Evolutionary conservation across 805 yeast species (phyloP), one percentile per base, ranked within the genome.

Genomic region (Isabelozyma rhagii): DNA sequence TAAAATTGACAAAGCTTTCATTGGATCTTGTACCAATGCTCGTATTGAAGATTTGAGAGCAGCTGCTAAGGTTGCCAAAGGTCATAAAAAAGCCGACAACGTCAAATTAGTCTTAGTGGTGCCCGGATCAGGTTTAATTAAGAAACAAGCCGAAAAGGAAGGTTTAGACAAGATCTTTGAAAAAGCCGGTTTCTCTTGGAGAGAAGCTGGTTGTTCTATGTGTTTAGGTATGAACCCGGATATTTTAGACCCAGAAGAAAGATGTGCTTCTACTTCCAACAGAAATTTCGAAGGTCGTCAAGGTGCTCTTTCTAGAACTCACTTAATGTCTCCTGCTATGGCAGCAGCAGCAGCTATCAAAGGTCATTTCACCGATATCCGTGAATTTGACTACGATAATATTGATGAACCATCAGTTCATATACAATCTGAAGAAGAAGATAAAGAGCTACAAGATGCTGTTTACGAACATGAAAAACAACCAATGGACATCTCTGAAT

Each of bases 131-230:
- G 99, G 99, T 57, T 78, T 94, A 54, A 94, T 94, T 57, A 94
- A 93, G 74, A 75, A 77, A 52, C 96, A 89, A 72, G 99, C 99
- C 48, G 99, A 94, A 74, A 78, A 74, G 54, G 99, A 94, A 75
- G 99, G 99, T 47, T 79, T 94, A 50, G 94, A 94, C 69, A 88
- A 89, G 74, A 81, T 94, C 51, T 94, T 94, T 64, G 82, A 77
- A 62, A 89, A 83, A 45, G 97, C 99, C 46, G 98, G 97, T 17
- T 94, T 94, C 66, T 93, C 89, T 60, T 94, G 99, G 99, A 87
- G 99, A 78, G 99, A 94, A 76, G 98, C 99, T 57, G 99, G 99
- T 53, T 94, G 99, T 75, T 93, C 98, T 41, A 94, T 94, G 99
- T 94, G 99, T 77, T 81, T 94, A 47, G 99, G 99, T 71, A 94